These are phyloP conservation scores for Mrakia gelida DNA, from an alignment of 768 basidiomycete genomes.

Conservation along the genomic window DNA sequence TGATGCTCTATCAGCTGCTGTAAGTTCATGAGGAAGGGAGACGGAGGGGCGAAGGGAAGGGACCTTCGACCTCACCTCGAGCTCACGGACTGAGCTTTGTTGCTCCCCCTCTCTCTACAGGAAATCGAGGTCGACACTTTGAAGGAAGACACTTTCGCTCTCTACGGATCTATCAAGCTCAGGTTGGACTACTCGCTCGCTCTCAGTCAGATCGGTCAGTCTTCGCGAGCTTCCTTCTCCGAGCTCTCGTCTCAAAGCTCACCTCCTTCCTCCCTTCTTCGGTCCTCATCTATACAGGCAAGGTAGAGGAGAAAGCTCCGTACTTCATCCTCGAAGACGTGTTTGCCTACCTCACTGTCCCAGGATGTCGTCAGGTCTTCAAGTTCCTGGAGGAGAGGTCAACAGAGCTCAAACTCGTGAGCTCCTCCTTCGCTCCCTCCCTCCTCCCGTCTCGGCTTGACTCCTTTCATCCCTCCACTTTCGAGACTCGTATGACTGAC, in stretches of 20 bases:
- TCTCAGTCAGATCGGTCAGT: slow-evolving; percentile 18
- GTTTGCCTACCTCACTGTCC: slow-evolving; percentile 8
- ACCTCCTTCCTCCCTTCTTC: background rate
- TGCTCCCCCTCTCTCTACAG: background rate
- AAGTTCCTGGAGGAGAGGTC: slow-evolving; percentile 27
- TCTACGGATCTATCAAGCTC: slow-evolving; percentile 14
- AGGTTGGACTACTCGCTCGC: slow-evolving; percentile 21
- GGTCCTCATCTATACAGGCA: slow-evolving; percentile 23
- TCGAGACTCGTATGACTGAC: background rate
- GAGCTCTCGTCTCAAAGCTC: background rate
- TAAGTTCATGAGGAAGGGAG: background rate
- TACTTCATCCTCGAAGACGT: slow-evolving; percentile 27
- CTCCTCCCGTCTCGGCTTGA: background rate
- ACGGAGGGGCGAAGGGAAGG: background rate
- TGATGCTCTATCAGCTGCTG: background rate
- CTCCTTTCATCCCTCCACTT: background rate
- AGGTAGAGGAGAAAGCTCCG: slow-evolving; percentile 24
- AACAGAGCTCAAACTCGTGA: slow-evolving; percentile 25
- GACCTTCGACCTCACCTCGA: background rate
- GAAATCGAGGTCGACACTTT: slow-evolving; percentile 1
- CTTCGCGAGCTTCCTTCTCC: background rate
- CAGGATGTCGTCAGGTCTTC: slow-evolving; percentile 25
- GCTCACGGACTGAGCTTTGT: too few species aligned
- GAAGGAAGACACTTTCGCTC: background rate
- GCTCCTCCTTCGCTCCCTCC: background rate